phyloP scores from a whole-genome alignment of 139 green algal species.

The Nannochloris sp. region DNA sequence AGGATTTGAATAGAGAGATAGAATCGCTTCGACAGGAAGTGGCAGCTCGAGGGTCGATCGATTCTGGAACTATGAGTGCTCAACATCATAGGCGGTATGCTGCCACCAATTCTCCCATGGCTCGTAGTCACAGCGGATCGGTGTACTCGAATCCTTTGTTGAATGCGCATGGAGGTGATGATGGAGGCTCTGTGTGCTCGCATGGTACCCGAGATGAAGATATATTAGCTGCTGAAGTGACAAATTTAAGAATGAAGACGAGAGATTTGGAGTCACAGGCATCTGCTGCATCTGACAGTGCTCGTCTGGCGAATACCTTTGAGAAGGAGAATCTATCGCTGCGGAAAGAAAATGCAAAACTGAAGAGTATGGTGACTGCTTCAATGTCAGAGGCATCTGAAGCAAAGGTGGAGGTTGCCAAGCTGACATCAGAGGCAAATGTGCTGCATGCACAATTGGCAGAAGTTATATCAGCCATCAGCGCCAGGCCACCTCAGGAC shows the following conservation, averaged over 20 bases:
- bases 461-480: constrained; percentile 7
- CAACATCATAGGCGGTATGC: not conserved
- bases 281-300: not conserved
- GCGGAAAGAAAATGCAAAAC: not conserved
- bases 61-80: not conserved
- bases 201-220: not conserved
- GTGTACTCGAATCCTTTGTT: constrained; percentile 1
- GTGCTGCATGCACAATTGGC: constrained; percentile 8
- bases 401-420: not conserved
- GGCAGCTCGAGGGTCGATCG: not conserved
- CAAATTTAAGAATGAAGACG: not conserved
- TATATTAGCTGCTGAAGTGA: constrained; percentile 4
- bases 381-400: not conserved
- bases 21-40: too few relatives aligned
- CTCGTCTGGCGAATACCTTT: not conserved
- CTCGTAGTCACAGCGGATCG: constrained; percentile 2
- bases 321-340: constrained; percentile 1
- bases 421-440: constrained; percentile 3
- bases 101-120: not conserved
- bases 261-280: constrained; percentile 1
- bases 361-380: not conserved
- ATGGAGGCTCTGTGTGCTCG: not conserved
- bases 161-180: not conserved
- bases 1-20: not conserved
- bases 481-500: not conserved